Percentiles rank a stretch among this genome's conserved stretches.
Evolutionary conservation across 768 basidiomycete genomes (phyloP).

Genomic region (Hypsizygus marmoreus): DNA sequence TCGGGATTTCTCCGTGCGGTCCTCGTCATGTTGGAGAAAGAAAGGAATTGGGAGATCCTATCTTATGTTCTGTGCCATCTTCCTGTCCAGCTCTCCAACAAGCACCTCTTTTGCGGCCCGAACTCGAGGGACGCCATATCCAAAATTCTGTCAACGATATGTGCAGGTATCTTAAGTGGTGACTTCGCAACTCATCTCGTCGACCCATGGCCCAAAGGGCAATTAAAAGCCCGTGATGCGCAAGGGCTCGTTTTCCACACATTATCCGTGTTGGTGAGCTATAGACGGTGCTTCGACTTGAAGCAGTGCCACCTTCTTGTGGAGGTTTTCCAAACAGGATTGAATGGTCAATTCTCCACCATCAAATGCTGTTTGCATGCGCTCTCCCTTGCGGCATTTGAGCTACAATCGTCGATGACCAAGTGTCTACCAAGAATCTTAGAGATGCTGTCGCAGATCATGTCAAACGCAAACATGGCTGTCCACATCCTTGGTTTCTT

Average conservation of each 20-base stretch:
- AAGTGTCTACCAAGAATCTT: slow-evolving; percentile 79
- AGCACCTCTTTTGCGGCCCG: slow-evolving; percentile 94
- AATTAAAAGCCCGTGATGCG: slow-evolving; percentile 80
- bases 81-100: slow-evolving; percentile 90
- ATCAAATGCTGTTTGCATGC: slow-evolving; percentile 92
- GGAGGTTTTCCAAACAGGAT: slow-evolving; percentile 68
- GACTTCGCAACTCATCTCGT: slow-evolving; percentile 53
- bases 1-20: slow-evolving; percentile 72
- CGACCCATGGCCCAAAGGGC: slow-evolving; percentile 57
- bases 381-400: slow-evolving; percentile 84
- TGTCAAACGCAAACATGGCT: slow-evolving; percentile 90
- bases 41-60: slow-evolving; percentile 89
- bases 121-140: slow-evolving; percentile 66
- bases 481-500: slow-evolving; percentile 97
- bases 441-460: slow-evolving; percentile 88
- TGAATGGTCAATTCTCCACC: slow-evolving; percentile 70
- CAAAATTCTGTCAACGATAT: slow-evolving; percentile 64
- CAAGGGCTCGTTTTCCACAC: slow-evolving; percentile 88
- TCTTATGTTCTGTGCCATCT: slow-evolving; percentile 92
- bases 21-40: slow-evolving; percentile 65
- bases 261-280: slow-evolving; percentile 85
- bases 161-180: slow-evolving; percentile 61
- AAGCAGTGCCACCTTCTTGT: slow-evolving; percentile 69
- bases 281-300: slow-evolving; percentile 74
- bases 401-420: slow-evolving; percentile 80